Percentiles rank a stretch among this genome's conserved stretches.
phyloP scores from a whole-genome alignment of 306 rosid genomes.

The Hylodesmum podocarpum region DNA sequence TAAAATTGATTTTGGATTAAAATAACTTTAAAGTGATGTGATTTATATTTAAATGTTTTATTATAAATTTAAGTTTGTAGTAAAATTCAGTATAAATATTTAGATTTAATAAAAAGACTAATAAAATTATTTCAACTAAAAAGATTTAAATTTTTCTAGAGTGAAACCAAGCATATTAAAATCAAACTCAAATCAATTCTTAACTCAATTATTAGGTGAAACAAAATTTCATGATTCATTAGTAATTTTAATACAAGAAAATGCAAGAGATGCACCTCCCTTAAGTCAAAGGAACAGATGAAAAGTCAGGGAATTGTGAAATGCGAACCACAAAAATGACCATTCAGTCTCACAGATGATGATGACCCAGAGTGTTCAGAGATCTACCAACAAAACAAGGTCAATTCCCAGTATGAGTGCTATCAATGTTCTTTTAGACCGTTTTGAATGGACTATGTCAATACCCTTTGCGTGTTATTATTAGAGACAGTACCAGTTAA shows the following conservation, averaged over 20 bases:
- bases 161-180: too few relatives aligned
- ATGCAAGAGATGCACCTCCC: not conserved
- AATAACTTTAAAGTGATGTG: too few relatives aligned
- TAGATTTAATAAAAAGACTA: too few relatives aligned
- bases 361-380: constrained; percentile 4
- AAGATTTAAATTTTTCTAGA: too few relatives aligned
- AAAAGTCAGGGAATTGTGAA: not conserved
- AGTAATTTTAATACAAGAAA: not conserved
- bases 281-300: not conserved
- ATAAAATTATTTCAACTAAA: too few relatives aligned
- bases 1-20: too few relatives aligned
- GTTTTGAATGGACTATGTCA: not conserved
- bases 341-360: not conserved
- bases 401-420: not conserved
- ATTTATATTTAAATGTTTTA: too few relatives aligned
- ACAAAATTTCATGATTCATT: not conserved
- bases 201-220: not conserved
- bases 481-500: not conserved
- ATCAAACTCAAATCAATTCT: too few relatives aligned
- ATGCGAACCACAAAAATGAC: not conserved
- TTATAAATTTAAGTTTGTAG: too few relatives aligned
- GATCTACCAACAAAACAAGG: not conserved
- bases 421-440: not conserved
- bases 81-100: too few relatives aligned
- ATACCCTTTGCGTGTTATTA: not conserved